Evolutionary conservation across 1,284 basidiomycete genomes (phyloP).

Genomic region (Chiua sp.): DNA sequence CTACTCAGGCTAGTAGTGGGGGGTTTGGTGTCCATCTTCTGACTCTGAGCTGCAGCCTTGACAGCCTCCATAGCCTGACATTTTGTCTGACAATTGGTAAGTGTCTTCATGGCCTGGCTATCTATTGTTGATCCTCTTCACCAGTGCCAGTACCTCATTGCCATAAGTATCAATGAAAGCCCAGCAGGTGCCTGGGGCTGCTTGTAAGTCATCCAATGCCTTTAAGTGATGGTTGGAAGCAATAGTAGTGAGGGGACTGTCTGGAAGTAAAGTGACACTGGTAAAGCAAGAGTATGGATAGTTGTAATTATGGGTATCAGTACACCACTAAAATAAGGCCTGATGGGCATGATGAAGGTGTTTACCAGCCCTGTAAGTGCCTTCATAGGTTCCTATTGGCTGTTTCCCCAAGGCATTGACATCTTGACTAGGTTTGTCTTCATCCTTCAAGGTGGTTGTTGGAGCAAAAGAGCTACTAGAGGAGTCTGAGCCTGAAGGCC

Average conservation of each 20-base stretch:
- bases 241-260: conserved; percentile 4
- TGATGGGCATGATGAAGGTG: conserved; percentile 5
- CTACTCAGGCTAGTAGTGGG: too few species aligned
- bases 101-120: not conserved
- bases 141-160: conserved; percentile 2
- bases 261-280: conserved; percentile 3
- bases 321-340: conserved; percentile 8
- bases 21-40: not conserved
- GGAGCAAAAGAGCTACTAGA: not conserved
- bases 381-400: not conserved
- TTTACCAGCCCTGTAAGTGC: not conserved
- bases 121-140: conserved; percentile 1
- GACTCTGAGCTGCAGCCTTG: not conserved
- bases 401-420: conserved; percentile 3
- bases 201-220: not conserved
- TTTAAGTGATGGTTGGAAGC: not conserved
- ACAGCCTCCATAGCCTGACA: not conserved
- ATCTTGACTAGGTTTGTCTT: not conserved
- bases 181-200: not conserved
- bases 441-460: not conserved
- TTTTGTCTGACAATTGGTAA: not conserved
- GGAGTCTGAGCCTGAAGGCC: not conserved
- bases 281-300: conserved; percentile 6
- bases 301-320: not conserved
- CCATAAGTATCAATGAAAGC: conserved; percentile 1